Evolutionary conservation across 345 rosid species (phyloP), one percentile per base, ranked within the genome.

Genomic region (Leavenworthia alabamica): DNA sequence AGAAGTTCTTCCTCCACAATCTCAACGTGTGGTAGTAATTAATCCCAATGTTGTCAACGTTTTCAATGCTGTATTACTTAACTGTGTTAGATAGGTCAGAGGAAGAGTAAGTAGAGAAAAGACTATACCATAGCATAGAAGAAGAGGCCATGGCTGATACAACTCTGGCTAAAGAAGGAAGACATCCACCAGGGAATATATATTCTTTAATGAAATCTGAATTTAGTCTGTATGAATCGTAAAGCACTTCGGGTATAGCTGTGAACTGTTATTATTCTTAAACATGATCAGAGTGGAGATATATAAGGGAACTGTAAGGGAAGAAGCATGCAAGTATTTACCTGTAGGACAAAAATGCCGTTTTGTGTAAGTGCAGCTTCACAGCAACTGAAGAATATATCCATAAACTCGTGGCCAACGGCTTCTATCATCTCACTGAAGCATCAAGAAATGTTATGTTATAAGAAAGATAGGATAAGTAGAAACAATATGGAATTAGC

Each of bases 121-220:
- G n/a, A 11, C 1, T 10, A 16, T 76, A 88, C 96, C 98, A 84
- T 62, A 91, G 85, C 68, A 85, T 77, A 3, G 98, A 84, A 10
- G 93, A 47, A 50, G 83, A 67, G 47, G 82, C 67, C 95, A 86
- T 91, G 45, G 92, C 93, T 28, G 93, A 54, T 40, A 90, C 81
- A 75, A 86, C 75, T 58, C 96, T 82, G 8, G 82, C 73, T 49
- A 91, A 12, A n/a, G n/a, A n/a, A n/a, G n/a, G n/a, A n/a, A n/a
- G n/a, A n/a, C n/a, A n/a, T n/a, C n/a, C n/a, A n/a, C 98, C 95
- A 0, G 96, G 98, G 67, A 91, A 91, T 36, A 91, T 91, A 47
- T 88, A 88, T 73, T 91, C 98, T 78, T 86, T 91, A 8, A 91
- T 84, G 50, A 91, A 91, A 67, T 84, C 95, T 16, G 96, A 86